Evolutionary conservation across 148 eudicot species (phyloP).

Genomic region (Fagopyrum tataricum): DNA sequence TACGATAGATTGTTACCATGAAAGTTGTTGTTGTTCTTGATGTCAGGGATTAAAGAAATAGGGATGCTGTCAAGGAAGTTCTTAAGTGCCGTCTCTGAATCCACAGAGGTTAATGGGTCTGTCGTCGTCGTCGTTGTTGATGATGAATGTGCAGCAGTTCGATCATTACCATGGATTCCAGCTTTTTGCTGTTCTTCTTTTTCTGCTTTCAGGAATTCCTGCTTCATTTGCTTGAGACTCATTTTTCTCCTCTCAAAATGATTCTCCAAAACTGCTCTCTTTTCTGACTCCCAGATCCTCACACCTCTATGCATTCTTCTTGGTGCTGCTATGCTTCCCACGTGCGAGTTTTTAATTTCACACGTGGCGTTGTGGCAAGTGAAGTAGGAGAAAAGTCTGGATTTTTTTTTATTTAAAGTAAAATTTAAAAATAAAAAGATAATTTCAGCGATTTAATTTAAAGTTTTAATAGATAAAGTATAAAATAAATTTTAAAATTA

Average conservation of each 20-base stretch:
- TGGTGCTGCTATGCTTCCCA: slow-evolving; percentile 1
- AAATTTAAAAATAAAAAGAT: too few species aligned
- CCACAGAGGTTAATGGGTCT: background rate
- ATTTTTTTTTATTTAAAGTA: too few species aligned
- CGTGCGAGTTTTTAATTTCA: background rate
- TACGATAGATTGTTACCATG: background rate
- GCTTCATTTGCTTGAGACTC: background rate
- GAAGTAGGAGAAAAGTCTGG: background rate
- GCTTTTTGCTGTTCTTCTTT: background rate
- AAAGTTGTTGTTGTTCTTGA: slow-evolving; percentile 3
- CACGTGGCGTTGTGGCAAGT: background rate
- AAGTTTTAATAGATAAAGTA: too few species aligned
- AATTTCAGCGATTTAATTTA: too few species aligned
- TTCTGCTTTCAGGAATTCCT: background rate
- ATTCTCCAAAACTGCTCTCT: background rate
- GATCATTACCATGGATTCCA: background rate
- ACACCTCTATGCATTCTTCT: background rate
- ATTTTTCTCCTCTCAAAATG: background rate
- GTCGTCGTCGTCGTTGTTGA: background rate
- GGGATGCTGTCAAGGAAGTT: slow-evolving; percentile 13
- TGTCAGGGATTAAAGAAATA: slow-evolving; percentile 12
- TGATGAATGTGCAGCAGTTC: background rate
- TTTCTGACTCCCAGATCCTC: background rate
- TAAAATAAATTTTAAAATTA: too few species aligned
- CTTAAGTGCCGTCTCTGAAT: slow-evolving; percentile 13